Evolutionary conservation across 352 stramenopile genomes (phyloP), one percentile per base, ranked within the genome.

Genomic region (Globisporangium acanthophoron): DNA sequence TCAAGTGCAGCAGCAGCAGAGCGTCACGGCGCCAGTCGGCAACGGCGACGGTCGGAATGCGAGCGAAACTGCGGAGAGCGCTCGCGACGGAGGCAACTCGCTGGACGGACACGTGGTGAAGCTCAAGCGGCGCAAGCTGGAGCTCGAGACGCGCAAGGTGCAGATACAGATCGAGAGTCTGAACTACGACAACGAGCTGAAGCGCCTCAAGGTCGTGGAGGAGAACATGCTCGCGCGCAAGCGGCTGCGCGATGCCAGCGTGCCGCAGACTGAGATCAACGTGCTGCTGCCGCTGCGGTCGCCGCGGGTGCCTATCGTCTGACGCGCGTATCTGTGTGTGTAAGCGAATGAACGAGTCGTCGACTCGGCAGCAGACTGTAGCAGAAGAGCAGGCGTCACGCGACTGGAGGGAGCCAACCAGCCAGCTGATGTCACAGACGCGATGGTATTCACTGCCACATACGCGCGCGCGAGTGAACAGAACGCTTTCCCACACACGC

Each of bases 181-280:
- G 56, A 51, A 57, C 56, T 64, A 55, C 40, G 51, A 63, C 51
- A 67, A 56, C 37, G 44, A 53, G n/a, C 44, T 65, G 13, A 67
- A 65, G 57, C 49, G 53, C 35, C 48, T 64, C 41, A 39, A 53
- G 33, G 44, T 49, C 44, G 44, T 49, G 6, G 27, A 52, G 27
- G 40, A 59, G 54, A 53, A 52, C 16, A 41, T 66, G 21, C 51
- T 79, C 13, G 68, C 68, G 43, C 62, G 71, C 31, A 76, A 76
- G 50, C 70, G 29, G 39, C 44, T 84, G 60, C 61, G 71, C 24
- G 72, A 84, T 51, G 74, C 71, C 8, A 56, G 56, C 13, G 46
- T 67, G 11, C 37, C 49, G n/a, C 49, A 61, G 24, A 29, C 35
- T 13, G 56, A 67, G 33, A 64, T 67, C 44, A 56, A 67, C 12